phyloP scores from a whole-genome alignment of 2,329 filamentous ascomycete species.

The Nakataea oryzae region DNA sequence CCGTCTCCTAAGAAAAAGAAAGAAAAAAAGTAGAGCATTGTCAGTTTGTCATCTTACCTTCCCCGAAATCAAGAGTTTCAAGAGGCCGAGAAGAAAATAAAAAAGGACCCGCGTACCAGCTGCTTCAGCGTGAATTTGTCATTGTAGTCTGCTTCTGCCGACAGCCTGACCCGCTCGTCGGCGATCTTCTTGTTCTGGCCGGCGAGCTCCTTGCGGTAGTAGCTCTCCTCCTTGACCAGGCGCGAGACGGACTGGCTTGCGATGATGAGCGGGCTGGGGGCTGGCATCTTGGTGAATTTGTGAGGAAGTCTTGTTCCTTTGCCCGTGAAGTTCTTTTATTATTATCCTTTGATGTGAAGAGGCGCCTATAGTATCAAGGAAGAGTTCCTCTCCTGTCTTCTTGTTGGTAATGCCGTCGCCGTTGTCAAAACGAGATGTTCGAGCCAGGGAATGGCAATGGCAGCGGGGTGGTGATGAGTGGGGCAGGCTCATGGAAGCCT shows the following conservation, averaged over 20 bases:
- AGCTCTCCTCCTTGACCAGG: constrained; percentile 82
- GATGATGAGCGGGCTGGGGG: constrained; percentile 67
- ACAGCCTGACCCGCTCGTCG: constrained; percentile 38
- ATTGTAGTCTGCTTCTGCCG: constrained; percentile 57
- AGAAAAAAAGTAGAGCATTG: constrained; percentile 6
- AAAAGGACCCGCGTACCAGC: constrained; percentile 48
- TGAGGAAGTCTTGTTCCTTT: neutral
- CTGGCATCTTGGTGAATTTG: constrained; percentile 54
- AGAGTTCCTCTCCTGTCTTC: too few species aligned
- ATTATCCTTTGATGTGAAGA: neutral
- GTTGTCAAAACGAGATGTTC: too few species aligned
- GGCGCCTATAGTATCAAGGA: too few species aligned
- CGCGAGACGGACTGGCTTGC: constrained; percentile 70
- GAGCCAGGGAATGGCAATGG: neutral
- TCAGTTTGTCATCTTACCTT: neutral
- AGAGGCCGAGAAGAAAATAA: constrained; percentile 1
- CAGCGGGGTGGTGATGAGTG: neutral
- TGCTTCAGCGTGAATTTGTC: constrained; percentile 72
- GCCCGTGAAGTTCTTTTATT: neutral
- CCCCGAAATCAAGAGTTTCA: neutral
- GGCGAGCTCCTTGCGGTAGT: constrained; percentile 77
- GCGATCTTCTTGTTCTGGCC: constrained; percentile 64
- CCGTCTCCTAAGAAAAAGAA: too few species aligned
- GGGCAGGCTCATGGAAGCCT: neutral
- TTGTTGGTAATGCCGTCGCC: too few species aligned